A percentile compares a stretch with the other conserved stretches of the same genome.
phyloP scores from a whole-genome alignment of 2,329 filamentous ascomycete genomes.

The Ampelomyces quisqualis region DNA sequence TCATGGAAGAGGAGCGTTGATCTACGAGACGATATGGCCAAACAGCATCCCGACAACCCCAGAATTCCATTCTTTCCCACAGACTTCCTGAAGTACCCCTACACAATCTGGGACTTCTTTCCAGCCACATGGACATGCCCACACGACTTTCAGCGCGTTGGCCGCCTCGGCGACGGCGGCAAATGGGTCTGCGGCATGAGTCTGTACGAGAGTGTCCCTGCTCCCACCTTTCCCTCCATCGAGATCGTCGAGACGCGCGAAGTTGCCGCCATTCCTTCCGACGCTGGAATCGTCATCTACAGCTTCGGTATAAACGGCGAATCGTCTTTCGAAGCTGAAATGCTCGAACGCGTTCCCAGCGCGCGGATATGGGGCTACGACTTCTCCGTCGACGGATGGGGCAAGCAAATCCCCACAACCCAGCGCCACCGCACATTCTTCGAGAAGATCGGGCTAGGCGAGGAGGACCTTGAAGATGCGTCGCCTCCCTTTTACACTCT shows the following conservation, averaged over 20 bases:
- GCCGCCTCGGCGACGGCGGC: slow-evolving; percentile 36
- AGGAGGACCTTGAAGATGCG: slow-evolving; percentile 23
- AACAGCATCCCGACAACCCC: slow-evolving; percentile 28
- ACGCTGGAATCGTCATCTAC: slow-evolving; percentile 32
- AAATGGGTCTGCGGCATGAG: slow-evolving; percentile 42
- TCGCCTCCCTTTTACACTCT: slow-evolving; percentile 33
- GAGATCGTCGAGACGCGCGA: slow-evolving; percentile 16
- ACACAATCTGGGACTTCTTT: slow-evolving; percentile 40
- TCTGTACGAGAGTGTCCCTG: slow-evolving; percentile 31
- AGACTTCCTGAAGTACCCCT: slow-evolving; percentile 35
- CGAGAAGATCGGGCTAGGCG: slow-evolving; percentile 33
- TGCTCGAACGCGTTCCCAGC: slow-evolving; percentile 36
- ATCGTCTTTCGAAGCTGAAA: slow-evolving; percentile 39
- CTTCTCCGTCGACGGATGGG: slow-evolving; percentile 36
- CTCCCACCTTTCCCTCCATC: slow-evolving; percentile 11
- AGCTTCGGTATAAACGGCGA: slow-evolving; percentile 40
- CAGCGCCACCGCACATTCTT: slow-evolving; percentile 32
- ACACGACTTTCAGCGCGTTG: slow-evolving; percentile 37
- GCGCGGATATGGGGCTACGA: slow-evolving; percentile 39
- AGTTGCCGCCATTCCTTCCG: slow-evolving; percentile 7
- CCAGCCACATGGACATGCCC: slow-evolving; percentile 38
- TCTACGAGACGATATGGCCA: slow-evolving; percentile 30
- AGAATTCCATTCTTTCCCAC: slow-evolving; percentile 35
- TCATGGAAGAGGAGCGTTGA: slow-evolving; percentile 34
- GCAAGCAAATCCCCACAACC: slow-evolving; percentile 27